phyloP scores from a whole-genome alignment of 2,329 filamentous ascomycete genomes.

The Sclerotinia sclerotiorum region DNA sequence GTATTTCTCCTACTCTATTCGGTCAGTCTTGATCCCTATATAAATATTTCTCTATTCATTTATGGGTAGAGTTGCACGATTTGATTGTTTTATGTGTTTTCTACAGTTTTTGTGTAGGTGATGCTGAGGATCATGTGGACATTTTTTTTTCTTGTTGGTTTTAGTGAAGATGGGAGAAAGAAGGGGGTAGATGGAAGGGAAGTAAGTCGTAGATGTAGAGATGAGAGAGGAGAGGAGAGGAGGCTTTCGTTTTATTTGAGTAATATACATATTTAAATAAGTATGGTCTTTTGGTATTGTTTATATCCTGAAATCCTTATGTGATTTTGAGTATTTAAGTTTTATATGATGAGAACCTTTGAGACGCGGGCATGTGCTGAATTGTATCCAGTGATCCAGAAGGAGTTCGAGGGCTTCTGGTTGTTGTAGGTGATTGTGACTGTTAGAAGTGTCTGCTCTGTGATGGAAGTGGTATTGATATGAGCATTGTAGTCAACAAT shows the following conservation, averaged over 20 bases:
- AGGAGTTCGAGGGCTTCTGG: slow-evolving; percentile 27
- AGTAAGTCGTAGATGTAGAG: background rate
- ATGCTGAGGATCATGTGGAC: slow-evolving; percentile 9
- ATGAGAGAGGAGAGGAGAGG: background rate
- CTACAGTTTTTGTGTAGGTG: background rate
- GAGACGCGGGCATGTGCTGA: slow-evolving; percentile 25
- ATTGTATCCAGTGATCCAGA: slow-evolving; percentile 26
- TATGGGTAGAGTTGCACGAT: slow-evolving; percentile 1
- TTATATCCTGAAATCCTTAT: no score
- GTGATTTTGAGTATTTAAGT: background rate
- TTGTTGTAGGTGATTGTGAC: slow-evolving; percentile 27
- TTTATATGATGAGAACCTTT: slow-evolving; percentile 20
- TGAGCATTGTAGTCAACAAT: slow-evolving; percentile 25
- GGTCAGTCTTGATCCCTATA: slow-evolving; percentile 19
- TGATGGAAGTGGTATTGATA: slow-evolving; percentile 20
- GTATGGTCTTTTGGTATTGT: no score
- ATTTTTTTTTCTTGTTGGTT: background rate
- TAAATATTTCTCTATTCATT: slow-evolving; percentile 7
- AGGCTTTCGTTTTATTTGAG: no score
- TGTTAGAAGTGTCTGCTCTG: slow-evolving; percentile 14
- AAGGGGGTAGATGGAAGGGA: background rate
- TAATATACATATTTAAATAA: no score
- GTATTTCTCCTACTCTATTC: slow-evolving; percentile 20
- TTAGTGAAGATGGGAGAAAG: background rate
- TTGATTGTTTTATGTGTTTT: background rate